Base-by-base conservation (phyloP, 202 grass and related monocot species). In the Setaria viridis region DNA sequence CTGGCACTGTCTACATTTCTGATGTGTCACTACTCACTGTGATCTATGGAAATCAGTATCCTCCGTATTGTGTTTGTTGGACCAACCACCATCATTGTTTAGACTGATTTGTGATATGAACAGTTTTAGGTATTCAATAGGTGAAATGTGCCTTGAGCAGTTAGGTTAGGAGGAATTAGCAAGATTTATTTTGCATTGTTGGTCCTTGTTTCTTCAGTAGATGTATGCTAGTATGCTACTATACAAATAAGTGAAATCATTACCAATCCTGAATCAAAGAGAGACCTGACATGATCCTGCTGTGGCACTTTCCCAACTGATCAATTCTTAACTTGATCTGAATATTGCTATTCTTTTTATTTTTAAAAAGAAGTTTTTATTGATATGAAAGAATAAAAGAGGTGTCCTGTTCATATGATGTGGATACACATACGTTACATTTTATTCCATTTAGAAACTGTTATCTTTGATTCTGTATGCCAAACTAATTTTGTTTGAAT, bases 401-500 rank as follows among this genome's bases (percentile, higher is more conserved):
- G 0, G 3, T 33, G 30, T 41, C 9, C 6, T 88, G 12, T 82
- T 53, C 54, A 17, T 50, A n/a, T 37, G 2, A 48, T 29, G 29
- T 48, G 14, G 34, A 59, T 11, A 15, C 1, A 16, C 55, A 21
- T 9, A 13, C 20, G 69, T 34, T 60, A 13, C 62, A 6, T 76
- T 34, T 76, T 1, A 6, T 3, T 49, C 19, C 30, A 71, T 21
- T 70, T 54, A 12, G 4, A 80, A 63, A 70, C 25, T n/a, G 0
- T 64, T 69, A 16, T 17, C 0, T 70, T 70, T 87, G 20, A 66
- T 81, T 78, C 1, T 64, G 41, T 68, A 68, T 80, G 2, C 41
- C 74, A 45, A 90, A 37, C 42, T 84, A 16, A 35, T 54, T 80
- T 47, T 62, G 73, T 78, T 74, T 87, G 11, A 29, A 62, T 75